Conservation (phyloP, 2,329 filamentous ascomycete species). For the Aspergillus persii region DNA sequence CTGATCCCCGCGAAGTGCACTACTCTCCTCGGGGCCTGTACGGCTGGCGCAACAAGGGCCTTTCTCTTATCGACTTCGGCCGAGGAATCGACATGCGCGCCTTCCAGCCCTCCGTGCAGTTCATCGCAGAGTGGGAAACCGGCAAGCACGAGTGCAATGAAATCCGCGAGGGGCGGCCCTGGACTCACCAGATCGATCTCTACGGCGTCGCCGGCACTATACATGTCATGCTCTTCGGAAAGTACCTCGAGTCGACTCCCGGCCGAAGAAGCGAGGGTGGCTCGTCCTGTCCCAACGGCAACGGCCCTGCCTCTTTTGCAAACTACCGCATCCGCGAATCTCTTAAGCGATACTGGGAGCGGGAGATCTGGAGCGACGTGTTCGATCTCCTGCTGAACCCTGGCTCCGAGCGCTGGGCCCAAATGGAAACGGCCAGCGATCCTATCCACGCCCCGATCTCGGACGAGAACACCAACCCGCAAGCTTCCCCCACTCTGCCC, state of each 20-base stretch:
- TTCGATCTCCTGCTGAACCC: slow-evolving; percentile 90
- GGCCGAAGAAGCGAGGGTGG: slow-evolving; percentile 19
- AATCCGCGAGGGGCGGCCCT: slow-evolving; percentile 89
- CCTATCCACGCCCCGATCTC: neutral
- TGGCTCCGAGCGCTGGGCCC: slow-evolving; percentile 54
- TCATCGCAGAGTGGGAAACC: slow-evolving; percentile 95
- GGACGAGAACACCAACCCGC: neutral
- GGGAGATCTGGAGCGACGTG: slow-evolving; percentile 78
- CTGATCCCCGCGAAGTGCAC: slow-evolving; percentile 42
- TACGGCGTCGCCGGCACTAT: slow-evolving; percentile 86
- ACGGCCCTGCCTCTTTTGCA: slow-evolving; percentile 22
- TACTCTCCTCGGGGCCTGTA: slow-evolving; percentile 72
- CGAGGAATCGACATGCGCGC: slow-evolving; percentile 89
- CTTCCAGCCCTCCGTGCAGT: slow-evolving; percentile 74
- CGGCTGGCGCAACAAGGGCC: slow-evolving; percentile 77
- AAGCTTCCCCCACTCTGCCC: slow-evolving; percentile 58
- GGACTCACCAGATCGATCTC: slow-evolving; percentile 98
- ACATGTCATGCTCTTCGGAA: slow-evolving; percentile 86
- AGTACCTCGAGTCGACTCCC: slow-evolving; percentile 79
- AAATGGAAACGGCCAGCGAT: slow-evolving; percentile 51
- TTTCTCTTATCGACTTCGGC: slow-evolving; percentile 91
- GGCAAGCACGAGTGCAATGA: slow-evolving; percentile 85
- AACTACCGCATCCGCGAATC: slow-evolving; percentile 77
- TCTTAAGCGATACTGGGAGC: slow-evolving; percentile 95
- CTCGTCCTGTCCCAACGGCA: neutral